These are phyloP conservation scores for Ophiocordyceps camponoti-rufipedis DNA, from an alignment of 2,329 filamentous ascomycete genomes.

Conservation along the genomic window DNA sequence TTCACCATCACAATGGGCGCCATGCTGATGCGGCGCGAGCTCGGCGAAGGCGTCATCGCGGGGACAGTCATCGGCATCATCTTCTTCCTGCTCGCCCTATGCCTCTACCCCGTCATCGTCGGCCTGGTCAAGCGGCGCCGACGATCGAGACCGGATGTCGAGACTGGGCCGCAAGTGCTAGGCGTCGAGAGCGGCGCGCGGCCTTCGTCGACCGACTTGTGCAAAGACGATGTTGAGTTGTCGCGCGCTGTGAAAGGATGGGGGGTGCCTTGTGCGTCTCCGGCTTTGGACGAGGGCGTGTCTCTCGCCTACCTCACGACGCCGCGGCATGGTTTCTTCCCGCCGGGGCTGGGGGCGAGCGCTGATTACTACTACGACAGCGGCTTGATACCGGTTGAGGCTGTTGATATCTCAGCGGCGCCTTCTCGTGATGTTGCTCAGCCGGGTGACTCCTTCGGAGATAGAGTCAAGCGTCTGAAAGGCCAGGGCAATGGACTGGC, in stretches of 20 bases:
- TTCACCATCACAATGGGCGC: neutral
- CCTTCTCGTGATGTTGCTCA: constrained; percentile 4
- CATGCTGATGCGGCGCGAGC: constrained; percentile 9
- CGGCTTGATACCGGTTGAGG: constrained; percentile 19
- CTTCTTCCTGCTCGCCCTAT: constrained; percentile 16
- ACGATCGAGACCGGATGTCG: constrained; percentile 10
- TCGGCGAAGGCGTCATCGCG: constrained; percentile 17
- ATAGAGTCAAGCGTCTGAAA: constrained; percentile 17
- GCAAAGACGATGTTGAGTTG: constrained; percentile 12
- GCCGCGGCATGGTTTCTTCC: too few relatives aligned
- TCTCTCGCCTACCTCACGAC: neutral
- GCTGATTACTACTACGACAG: constrained; percentile 26
- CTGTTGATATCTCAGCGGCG: constrained; percentile 19
- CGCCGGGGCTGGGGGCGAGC: constrained; percentile 13
- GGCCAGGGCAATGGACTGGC: constrained; percentile 11
- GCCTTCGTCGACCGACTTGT: constrained; percentile 18
- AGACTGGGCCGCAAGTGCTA: constrained; percentile 10
- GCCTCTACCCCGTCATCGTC: constrained; percentile 21
- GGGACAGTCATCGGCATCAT: constrained; percentile 18
- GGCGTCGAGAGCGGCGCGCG: constrained; percentile 10
- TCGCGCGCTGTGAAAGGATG: constrained; percentile 10
- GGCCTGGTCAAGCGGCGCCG: constrained; percentile 12
- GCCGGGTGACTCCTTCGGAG: constrained; percentile 14
- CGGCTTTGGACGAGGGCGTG: neutral
- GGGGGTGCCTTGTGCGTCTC: neutral